These are phyloP conservation scores for Gyrodon lividus DNA, from an alignment of 768 basidiomycete species.

Conservation along the genomic window DNA sequence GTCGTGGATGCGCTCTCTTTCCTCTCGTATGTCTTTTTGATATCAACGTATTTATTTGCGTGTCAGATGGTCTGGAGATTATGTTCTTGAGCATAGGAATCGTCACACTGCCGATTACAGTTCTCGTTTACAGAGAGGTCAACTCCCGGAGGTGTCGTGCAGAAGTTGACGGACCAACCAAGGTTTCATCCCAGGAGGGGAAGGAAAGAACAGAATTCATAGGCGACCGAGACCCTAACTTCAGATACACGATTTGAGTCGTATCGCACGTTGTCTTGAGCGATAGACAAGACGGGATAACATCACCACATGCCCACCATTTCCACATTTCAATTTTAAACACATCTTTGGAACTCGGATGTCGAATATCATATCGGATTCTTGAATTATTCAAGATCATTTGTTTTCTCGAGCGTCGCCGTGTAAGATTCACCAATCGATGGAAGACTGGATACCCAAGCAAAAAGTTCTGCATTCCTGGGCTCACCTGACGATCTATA, in stretches of 20 bases:
- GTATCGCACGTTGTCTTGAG: too few species aligned
- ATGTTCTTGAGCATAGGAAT: constrained; percentile 67
- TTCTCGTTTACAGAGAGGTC: constrained; percentile 50
- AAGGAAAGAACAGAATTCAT: constrained; percentile 17
- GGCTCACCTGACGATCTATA: too few species aligned
- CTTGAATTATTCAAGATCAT: too few species aligned
- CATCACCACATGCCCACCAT: too few species aligned
- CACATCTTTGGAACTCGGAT: too few species aligned
- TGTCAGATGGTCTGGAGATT: constrained; percentile 55
- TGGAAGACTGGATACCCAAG: too few species aligned
- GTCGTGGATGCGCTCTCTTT: constrained; percentile 21
- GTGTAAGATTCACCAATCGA: too few species aligned
- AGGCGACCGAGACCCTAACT: constrained; percentile 58
- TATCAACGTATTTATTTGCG: background rate
- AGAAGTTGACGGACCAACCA: background rate
- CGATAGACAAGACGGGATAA: too few species aligned
- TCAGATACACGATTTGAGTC: constrained; percentile 46
- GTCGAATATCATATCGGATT: too few species aligned
- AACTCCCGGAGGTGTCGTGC: constrained; percentile 47
- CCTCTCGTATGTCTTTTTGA: background rate
- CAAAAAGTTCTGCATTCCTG: too few species aligned
- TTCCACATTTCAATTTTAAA: too few species aligned
- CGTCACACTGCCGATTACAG: constrained; percentile 44
- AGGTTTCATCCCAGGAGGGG: background rate
- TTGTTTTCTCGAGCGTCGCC: too few species aligned